Evolutionary conservation across 148 eudicot genomes (phyloP).

Genomic region (Nepenthes mirabilis): DNA sequence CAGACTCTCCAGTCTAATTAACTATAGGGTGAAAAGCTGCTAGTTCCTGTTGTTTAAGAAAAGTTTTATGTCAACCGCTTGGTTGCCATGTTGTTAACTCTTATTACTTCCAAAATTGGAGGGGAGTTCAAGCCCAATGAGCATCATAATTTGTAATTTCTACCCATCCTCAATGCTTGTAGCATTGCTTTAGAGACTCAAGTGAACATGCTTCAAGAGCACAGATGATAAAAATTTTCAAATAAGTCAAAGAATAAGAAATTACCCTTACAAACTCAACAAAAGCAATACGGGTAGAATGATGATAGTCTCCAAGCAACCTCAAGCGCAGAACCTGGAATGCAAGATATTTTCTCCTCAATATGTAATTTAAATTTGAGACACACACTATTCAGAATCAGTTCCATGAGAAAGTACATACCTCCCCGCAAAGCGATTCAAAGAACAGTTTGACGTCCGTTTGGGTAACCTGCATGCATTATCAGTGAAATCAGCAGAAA

Average conservation of each 20-base stretch:
- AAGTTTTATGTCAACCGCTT: too few species aligned
- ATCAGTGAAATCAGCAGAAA: not conserved
- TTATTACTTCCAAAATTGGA: too few species aligned
- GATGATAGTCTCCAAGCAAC: conserved; percentile 95
- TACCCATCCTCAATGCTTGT: too few species aligned
- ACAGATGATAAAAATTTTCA: not conserved
- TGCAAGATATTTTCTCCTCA: conserved; percentile 4
- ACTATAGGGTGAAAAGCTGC: too few species aligned
- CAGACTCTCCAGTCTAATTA: too few species aligned
- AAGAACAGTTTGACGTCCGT: conserved; percentile 79
- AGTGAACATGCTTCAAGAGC: too few species aligned
- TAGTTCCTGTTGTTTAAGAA: too few species aligned
- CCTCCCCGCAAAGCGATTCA: conserved; percentile 87
- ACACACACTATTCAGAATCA: conserved; percentile 4
- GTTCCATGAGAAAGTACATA: conserved; percentile 18
- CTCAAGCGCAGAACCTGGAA: conserved; percentile 75
- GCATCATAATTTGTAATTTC: too few species aligned
- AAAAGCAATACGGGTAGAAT: conserved; percentile 90
- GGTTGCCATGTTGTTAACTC: too few species aligned
- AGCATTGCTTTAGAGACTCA: too few species aligned
- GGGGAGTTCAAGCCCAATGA: too few species aligned
- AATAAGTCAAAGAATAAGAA: not conserved
- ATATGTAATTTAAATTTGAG: not conserved
- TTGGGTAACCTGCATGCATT: conserved; percentile 58
- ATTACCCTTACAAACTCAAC: conserved; percentile 86